Conservation (phyloP, 371 early-diverging fungal genomes). For the Mucor lusitanicus region DNA sequence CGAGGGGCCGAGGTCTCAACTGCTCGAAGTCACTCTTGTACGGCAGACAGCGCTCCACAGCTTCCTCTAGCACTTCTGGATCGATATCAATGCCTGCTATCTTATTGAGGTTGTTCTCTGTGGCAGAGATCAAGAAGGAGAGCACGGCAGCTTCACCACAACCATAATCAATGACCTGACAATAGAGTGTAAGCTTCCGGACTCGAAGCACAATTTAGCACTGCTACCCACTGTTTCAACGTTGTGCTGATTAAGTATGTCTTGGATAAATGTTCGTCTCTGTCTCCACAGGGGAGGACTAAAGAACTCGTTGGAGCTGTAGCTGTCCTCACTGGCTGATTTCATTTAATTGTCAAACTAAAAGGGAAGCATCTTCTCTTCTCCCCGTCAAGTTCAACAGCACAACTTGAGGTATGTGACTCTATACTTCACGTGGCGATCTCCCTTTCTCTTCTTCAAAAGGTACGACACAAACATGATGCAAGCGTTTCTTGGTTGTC, state of each 20-base stretch:
- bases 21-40: slow-evolving; percentile 48
- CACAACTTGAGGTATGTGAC: background rate
- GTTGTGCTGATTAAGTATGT: background rate
- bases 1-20: slow-evolving; percentile 49
- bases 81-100: slow-evolving; percentile 67
- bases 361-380: background rate
- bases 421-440: slow-evolving; percentile 10
- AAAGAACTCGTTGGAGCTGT: background rate
- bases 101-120: slow-evolving; percentile 45
- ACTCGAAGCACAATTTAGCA: background rate
- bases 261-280: slow-evolving; percentile 14
- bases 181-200: background rate
- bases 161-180: slow-evolving; percentile 72
- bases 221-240: slow-evolving; percentile 6
- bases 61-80: slow-evolving; percentile 39
- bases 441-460: background rate
- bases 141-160: slow-evolving; percentile 75
- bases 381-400: background rate
- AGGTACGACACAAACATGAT: background rate
- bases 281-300: slow-evolving; percentile 21
- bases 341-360: background rate
- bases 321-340: background rate
- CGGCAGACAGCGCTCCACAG: slow-evolving; percentile 55
- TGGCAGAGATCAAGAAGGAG: slow-evolving; percentile 52
- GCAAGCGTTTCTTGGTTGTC: slow-evolving; percentile 1